Evolutionary conservation across 2,329 filamentous ascomycete species (phyloP).

Genomic region (Drechslerella stenobrocha): DNA sequence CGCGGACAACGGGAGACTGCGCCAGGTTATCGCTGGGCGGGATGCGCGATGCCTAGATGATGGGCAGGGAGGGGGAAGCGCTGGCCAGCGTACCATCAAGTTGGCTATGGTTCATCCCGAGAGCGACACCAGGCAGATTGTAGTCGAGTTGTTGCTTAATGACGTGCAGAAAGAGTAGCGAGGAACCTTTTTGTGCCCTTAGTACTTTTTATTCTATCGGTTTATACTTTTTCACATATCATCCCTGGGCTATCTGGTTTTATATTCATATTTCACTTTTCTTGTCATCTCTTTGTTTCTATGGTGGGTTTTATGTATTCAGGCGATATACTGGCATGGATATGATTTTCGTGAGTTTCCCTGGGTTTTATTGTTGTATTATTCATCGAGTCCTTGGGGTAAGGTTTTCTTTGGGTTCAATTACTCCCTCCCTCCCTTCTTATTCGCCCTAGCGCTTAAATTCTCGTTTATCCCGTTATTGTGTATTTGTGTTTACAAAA

Average conservation of each 20-base stretch:
- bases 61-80: conserved; percentile 68
- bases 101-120: conserved; percentile 94
- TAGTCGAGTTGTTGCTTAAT: conserved; percentile 90
- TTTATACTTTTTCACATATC: conserved; percentile 13
- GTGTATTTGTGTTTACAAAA: conserved; percentile 5
- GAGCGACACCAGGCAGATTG: conserved; percentile 77
- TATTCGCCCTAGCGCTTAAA: too few species aligned
- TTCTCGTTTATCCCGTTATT: conserved; percentile 7
- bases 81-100: conserved; percentile 76
- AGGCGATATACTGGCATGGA: conserved; percentile 42
- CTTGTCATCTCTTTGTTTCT: conserved; percentile 1
- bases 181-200: conserved; percentile 3
- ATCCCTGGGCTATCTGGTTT: conserved; percentile 9
- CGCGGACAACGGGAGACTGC: conserved; percentile 87
- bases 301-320: conserved; percentile 15
- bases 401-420: not conserved
- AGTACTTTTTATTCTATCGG: conserved; percentile 9
- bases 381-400: conserved; percentile 12
- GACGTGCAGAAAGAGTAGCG: conserved; percentile 70
- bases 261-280: not conserved
- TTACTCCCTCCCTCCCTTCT: conserved; percentile 14
- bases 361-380: not conserved
- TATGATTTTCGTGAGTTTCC: conserved; percentile 30
- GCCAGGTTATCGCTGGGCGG: conserved; percentile 89
- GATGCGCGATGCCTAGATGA: conserved; percentile 91